These are phyloP conservation scores for Sechiopsis laciniata DNA, from an alignment of 306 rosid genomes.

Conservation along the genomic window DNA sequence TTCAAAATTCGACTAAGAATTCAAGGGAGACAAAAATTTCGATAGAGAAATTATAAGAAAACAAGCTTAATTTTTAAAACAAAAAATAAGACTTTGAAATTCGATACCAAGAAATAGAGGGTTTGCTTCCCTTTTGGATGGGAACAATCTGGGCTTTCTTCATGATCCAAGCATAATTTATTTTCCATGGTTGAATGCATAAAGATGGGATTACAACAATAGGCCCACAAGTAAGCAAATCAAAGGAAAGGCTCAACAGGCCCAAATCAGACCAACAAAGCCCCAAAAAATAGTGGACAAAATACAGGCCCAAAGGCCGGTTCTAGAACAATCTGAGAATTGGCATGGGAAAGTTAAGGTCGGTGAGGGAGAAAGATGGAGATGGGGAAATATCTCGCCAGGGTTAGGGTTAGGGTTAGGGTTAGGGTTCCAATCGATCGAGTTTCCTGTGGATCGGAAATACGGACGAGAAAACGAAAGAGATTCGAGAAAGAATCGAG, in stretches of 20 bases:
- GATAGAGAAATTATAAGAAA: too few relatives aligned
- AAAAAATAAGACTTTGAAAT: neutral
- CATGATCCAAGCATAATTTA: slow-evolving; percentile 64
- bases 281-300: neutral
- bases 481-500: neutral
- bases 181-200: slow-evolving; percentile 50
- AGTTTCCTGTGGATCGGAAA: neutral
- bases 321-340: neutral
- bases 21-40: too few relatives aligned
- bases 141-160: slow-evolving; percentile 33
- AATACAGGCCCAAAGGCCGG: neutral
- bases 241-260: neutral
- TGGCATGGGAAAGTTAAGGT: neutral
- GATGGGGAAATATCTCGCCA: slow-evolving; percentile 1
- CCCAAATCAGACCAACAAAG: neutral
- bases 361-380: neutral
- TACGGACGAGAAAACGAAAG: neutral
- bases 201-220: slow-evolving; percentile 29
- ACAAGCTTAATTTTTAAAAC: too few relatives aligned
- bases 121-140: slow-evolving; percentile 7
- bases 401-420: slow-evolving; percentile 7
- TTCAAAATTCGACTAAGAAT: too few relatives aligned
- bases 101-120: neutral
- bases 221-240: neutral
- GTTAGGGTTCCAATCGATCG: neutral